Evolutionary conservation across 176 grass and related monocot species (phyloP), one percentile per base, ranked within the genome.

Genomic region (Oryza glaberrima): DNA sequence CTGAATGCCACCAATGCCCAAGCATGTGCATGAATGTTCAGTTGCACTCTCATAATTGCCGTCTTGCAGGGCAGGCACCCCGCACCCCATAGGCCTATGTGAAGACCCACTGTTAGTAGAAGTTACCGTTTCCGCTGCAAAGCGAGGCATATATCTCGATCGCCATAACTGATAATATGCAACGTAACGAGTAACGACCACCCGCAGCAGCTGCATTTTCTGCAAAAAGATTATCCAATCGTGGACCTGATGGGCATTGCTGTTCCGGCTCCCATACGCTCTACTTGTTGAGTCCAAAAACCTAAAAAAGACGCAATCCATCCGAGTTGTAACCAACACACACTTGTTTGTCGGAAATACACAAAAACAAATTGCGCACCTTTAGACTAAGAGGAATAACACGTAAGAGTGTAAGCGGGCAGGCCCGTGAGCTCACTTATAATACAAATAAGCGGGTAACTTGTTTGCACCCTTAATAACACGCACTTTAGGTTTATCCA

Each of bases 21-120:
- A 63, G n/a, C 20, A 58, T 19, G 44, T 49, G 63, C 43, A 30
- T 19, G 15, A 52, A 54, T 76, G 5, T 66, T 65, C 58, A 6
- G 10, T 43, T 26, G 45, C 45, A 35, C 47, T 75, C 61, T 46
- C 40, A 82, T 77, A 56, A 87, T 87, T 82, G 79, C 48, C 70
- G 36, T 16, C 16, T 19, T 15, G 36, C 35, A 64, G 25, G 25
- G 52, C 26, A 85, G 40, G 40, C 6, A 41, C 40, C 30, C 30
- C 30, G 30, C 30, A 32, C 30, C 30, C 70, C 74, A 15, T 20
- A 61, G 56, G 7, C 20, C 7, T 56, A 6, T 56, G 16, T 49
- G 13, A 47, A 13, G 3, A 47, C 45, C 9, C 11, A 38, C 36
- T 38, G 36, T 12, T 5, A 34, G 45, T 10, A 14, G 23, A 85